Evolutionary conservation across 768 basidiomycete genomes (phyloP).

Genomic region (Pholiota conissans): DNA sequence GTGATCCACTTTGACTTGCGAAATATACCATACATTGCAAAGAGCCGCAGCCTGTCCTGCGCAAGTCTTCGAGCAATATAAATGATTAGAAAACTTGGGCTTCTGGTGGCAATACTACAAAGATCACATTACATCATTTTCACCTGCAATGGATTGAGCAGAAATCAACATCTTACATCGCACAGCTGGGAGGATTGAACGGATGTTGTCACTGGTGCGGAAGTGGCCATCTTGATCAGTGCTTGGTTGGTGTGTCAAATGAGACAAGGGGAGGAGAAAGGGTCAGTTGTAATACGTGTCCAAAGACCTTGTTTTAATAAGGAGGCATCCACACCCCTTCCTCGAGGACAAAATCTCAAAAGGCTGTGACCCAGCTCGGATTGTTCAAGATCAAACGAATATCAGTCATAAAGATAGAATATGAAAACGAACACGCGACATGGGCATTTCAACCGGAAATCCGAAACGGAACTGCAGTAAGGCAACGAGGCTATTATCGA

Average conservation of each 20-base stretch:
- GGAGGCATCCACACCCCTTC: constrained; percentile 12
- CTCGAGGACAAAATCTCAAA: constrained; percentile 22
- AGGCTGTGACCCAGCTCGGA: constrained; percentile 4
- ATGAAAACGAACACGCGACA: not conserved
- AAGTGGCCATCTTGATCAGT: constrained; percentile 28
- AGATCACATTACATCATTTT: not conserved
- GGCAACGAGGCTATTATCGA: constrained; percentile 31
- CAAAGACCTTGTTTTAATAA: constrained; percentile 18
- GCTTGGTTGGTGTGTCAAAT: constrained; percentile 5
- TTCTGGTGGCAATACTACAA: constrained; percentile 51
- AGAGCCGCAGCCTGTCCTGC: constrained; percentile 43
- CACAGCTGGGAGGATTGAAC: constrained; percentile 34
- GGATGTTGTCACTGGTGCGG: constrained; percentile 21
- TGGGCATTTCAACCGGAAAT: constrained; percentile 7
- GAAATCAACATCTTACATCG: constrained; percentile 32
- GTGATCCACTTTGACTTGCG: not conserved
- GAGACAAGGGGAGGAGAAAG: constrained; percentile 6
- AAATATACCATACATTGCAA: constrained; percentile 38
- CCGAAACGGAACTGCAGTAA: constrained; percentile 13
- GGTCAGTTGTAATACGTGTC: constrained; percentile 6
- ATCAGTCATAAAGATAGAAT: constrained; percentile 14
- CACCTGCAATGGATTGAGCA: not conserved
- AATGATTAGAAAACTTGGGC: constrained; percentile 44
- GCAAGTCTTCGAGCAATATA: constrained; percentile 57
- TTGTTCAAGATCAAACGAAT: constrained; percentile 16